Evolutionary conservation across 371 early-diverging fungal genomes (phyloP), one percentile per base, ranked within the genome.

Genomic region (Furculomyces boomerangus): DNA sequence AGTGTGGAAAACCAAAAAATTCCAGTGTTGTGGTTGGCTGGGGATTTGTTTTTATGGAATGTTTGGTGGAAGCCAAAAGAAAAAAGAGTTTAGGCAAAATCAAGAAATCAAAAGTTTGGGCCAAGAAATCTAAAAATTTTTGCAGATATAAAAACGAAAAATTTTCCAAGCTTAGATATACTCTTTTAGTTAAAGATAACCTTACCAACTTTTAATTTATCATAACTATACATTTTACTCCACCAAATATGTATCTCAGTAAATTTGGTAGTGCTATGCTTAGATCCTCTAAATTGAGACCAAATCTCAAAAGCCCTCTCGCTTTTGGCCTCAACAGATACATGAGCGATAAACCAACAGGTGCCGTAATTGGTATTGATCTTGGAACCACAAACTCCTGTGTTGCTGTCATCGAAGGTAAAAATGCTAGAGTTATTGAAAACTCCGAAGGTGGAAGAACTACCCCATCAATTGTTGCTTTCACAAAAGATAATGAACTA

Each of bases 351-450:
- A 86, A 85, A 63, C 80, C 87, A 25, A 80, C 81, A 63, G 95
- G 95, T 30, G 77, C 78, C 54, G 92, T 93, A 50, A 90, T 99
- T 59, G 99, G 99, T 67, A 96, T 99, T 61, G 99, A 99, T 77
- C 77, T 99, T 60, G 99, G 99, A 54, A 99, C 99, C 46, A 99
- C 99, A 58, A 97, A 99, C 79, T 95, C 98, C 18, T 99, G 98
- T 66, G 96, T 96, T 25, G 81, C 95, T 32, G 83, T 97, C 39
- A 90, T 96, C 86, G 94, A 96, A 72, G 93, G 98, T 61, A 93
- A 92, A 65, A 80, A 73, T 57, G 93, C 99, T 30, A 75, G 86
- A 55, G 96, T 99, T 31, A 89, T 99, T 69, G 93, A 90, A 71
- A 97, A 98, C 75, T 65, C 86, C 18, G 90, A 93, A 65, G 98